Conservation (phyloP, 2,329 filamentous ascomycete genomes). For the Cercospora sp. region DNA sequence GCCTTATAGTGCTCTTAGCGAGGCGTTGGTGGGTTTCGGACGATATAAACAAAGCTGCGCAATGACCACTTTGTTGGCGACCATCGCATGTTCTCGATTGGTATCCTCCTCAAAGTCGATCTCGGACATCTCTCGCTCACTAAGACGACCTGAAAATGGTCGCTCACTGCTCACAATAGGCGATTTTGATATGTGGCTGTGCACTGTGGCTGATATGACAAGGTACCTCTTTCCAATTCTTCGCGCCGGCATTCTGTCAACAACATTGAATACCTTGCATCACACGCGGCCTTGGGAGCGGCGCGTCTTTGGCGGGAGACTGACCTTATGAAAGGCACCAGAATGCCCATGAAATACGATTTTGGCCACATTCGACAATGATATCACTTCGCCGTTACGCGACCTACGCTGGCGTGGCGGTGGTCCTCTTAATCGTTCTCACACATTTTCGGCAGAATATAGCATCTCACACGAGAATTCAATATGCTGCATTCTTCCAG, state of each 20-base stretch:
- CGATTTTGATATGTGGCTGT: not conserved
- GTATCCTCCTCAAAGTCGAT: not conserved
- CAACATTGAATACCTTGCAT: not conserved
- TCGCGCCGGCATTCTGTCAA: not conserved
- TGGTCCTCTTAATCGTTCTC: constrained; percentile 40
- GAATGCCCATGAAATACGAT: not conserved
- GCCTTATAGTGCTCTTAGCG: constrained; percentile 27
- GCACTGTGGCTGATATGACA: not conserved
- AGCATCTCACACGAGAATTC: constrained; percentile 19
- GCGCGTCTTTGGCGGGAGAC: not conserved
- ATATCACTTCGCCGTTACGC: constrained; percentile 42
- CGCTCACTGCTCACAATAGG: not conserved
- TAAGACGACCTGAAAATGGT: not conserved
- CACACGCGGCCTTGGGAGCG: not conserved
- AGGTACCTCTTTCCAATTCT: not conserved
- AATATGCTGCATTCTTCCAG: constrained; percentile 23
- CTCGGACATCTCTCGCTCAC: not conserved
- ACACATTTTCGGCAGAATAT: constrained; percentile 38
- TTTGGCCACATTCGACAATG: constrained; percentile 35
- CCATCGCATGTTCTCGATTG: not conserved
- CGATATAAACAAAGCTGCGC: not conserved
- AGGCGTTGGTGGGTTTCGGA: constrained; percentile 30
- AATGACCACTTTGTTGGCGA: not conserved
- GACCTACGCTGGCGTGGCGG: constrained; percentile 39
- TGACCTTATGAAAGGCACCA: not conserved